Evolutionary conservation across 306 rosid genomes (phyloP).

Genomic region (Acmispon strigosus): DNA sequence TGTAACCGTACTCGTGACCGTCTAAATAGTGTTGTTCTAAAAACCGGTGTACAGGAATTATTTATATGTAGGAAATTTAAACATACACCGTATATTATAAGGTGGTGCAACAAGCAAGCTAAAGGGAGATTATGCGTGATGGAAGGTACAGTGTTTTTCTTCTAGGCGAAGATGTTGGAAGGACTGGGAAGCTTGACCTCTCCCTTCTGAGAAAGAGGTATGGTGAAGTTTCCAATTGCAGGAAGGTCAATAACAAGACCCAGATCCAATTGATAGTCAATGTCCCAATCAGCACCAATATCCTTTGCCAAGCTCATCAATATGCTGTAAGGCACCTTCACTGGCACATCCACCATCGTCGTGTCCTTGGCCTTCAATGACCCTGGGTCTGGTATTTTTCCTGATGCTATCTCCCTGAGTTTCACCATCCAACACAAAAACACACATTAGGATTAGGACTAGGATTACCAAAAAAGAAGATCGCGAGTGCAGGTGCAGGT

Average conservation of each 20-base stretch:
- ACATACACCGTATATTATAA: too few relatives aligned
- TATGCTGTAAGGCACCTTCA: constrained; percentile 62
- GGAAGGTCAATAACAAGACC: constrained; percentile 77
- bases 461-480: too few relatives aligned
- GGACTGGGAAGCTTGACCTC: constrained; percentile 69
- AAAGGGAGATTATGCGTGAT: too few relatives aligned
- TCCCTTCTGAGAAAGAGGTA: constrained; percentile 72
- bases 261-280: constrained; percentile 61
- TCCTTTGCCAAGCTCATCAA: constrained; percentile 62
- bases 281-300: constrained; percentile 79
- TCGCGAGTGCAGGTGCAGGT: too few relatives aligned
- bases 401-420: constrained; percentile 59
- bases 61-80: too few relatives aligned
- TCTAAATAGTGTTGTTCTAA: too few relatives aligned
- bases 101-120: too few relatives aligned
- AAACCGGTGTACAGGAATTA: too few relatives aligned
- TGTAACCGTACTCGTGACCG: too few relatives aligned
- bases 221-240: constrained; percentile 54
- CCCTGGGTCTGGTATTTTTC: constrained; percentile 79
- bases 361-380: constrained; percentile 48
- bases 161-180: constrained; percentile 34
- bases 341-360: constrained; percentile 53
- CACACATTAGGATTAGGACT: too few relatives aligned
- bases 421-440: background rate
- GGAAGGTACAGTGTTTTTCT: too few relatives aligned